These are phyloP conservation scores for sweet orange (Citrus sinensis) DNA, from an alignment of 345 rosid species.

Conservation along the genomic window DNA sequence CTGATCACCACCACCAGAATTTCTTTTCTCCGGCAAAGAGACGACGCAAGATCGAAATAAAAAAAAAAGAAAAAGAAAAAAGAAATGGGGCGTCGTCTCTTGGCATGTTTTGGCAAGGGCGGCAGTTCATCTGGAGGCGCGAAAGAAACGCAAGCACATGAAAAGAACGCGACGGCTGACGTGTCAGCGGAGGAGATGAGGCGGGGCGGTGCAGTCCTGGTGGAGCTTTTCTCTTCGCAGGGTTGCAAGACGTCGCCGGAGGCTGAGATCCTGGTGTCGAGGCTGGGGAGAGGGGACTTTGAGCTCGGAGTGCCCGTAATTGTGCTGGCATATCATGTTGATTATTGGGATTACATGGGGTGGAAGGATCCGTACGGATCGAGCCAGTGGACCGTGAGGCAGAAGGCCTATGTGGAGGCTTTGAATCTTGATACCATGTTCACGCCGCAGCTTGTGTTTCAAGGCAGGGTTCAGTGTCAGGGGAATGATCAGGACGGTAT, in stretches of 20 bases:
- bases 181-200: slow-evolving; percentile 41
- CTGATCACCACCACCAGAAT: neutral
- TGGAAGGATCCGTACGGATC: slow-evolving; percentile 95
- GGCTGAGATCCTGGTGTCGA: slow-evolving; percentile 74
- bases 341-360: slow-evolving; percentile 90
- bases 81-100: slow-evolving; percentile 67
- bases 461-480: slow-evolving; percentile 60
- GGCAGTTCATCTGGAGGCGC: neutral
- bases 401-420: slow-evolving; percentile 85
- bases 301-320: slow-evolving; percentile 52
- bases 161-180: slow-evolving; percentile 19
- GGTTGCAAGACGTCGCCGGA: slow-evolving; percentile 79
- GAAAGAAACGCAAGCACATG: neutral
- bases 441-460: slow-evolving; percentile 79
- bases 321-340: slow-evolving; percentile 73
- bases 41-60: slow-evolving; percentile 21
- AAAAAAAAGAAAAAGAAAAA: neutral
- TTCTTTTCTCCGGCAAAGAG: slow-evolving; percentile 9
- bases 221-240: slow-evolving; percentile 89
- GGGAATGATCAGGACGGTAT: slow-evolving; percentile 65
- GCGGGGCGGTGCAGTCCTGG: slow-evolving; percentile 53
- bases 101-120: slow-evolving; percentile 55
- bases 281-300: slow-evolving; percentile 93
- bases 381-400: slow-evolving; percentile 82
- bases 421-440: slow-evolving; percentile 80